These are phyloP conservation scores for Pythium phragmitis DNA, from an alignment of 352 stramenopile genomes.

Conservation along the genomic window DNA sequence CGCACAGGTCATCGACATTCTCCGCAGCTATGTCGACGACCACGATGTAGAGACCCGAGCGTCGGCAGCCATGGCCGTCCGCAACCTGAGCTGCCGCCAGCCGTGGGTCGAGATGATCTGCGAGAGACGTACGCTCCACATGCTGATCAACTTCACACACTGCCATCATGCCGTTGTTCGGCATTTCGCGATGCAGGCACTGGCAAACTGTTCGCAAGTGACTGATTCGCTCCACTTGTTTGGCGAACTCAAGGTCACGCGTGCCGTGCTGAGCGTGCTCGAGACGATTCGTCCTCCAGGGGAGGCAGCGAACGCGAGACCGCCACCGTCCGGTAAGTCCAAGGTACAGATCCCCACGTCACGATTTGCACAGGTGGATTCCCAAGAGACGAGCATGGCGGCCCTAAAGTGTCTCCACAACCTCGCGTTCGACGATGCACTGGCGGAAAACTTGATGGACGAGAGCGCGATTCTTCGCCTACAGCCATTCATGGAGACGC, in stretches of 20 bases:
- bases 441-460: slow-evolving; percentile 60
- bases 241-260: slow-evolving; percentile 55
- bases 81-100: slow-evolving; percentile 70
- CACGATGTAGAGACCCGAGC: slow-evolving; percentile 63
- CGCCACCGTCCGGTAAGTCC: not conserved
- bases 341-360: not conserved
- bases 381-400: slow-evolving; percentile 58
- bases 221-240: slow-evolving; percentile 75
- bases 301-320: not conserved
- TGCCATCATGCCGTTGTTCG: slow-evolving; percentile 49
- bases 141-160: slow-evolving; percentile 60
- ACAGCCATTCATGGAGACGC: slow-evolving; percentile 46
- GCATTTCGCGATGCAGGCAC: slow-evolving; percentile 63
- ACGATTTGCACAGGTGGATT: slow-evolving; percentile 1
- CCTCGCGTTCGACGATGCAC: slow-evolving; percentile 51
- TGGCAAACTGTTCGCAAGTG: slow-evolving; percentile 78
- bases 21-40: slow-evolving; percentile 74
- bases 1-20: slow-evolving; percentile 61
- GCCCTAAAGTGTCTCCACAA: slow-evolving; percentile 73
- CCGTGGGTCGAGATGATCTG: slow-evolving; percentile 83
- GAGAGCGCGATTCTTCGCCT: slow-evolving; percentile 45
- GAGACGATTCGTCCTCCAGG: slow-evolving; percentile 28
- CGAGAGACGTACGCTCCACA: slow-evolving; percentile 60
- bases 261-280: slow-evolving; percentile 50
- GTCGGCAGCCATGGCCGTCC: slow-evolving; percentile 68